Evolutionary conservation across 306 rosid species (phyloP).

Genomic region (peach (Prunus persica)): DNA sequence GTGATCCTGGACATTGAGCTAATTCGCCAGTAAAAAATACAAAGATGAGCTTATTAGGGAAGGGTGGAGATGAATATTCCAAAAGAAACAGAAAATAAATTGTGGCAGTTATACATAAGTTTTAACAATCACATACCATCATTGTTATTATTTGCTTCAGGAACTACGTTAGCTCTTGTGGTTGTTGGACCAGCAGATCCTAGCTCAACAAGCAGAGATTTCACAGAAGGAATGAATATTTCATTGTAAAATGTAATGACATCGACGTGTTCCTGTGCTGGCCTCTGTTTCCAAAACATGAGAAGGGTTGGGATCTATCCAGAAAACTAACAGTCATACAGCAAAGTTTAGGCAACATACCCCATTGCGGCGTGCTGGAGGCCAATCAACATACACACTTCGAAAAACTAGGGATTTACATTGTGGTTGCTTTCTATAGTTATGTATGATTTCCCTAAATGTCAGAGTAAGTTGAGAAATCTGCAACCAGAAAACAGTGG

Average conservation of each 20-base stretch:
- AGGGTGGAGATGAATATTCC: slow-evolving; percentile 9
- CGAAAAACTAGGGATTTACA: slow-evolving; percentile 89
- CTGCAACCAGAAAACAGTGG: slow-evolving; percentile 48
- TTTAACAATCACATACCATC: slow-evolving; percentile 51
- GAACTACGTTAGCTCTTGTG: slow-evolving; percentile 46
- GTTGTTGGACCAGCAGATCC: slow-evolving; percentile 70
- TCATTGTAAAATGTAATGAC: slow-evolving; percentile 87
- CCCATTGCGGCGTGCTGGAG: slow-evolving; percentile 71
- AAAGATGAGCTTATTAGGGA: slow-evolving; percentile 21
- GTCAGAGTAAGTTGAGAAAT: slow-evolving; percentile 85
- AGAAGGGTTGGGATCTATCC: slow-evolving; percentile 25
- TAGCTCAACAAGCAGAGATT: slow-evolving; percentile 83
- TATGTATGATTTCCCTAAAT: slow-evolving; percentile 81
- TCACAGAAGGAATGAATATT: slow-evolving; percentile 81
- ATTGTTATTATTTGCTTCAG: slow-evolving; percentile 58
- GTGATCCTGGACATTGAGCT: slow-evolving; percentile 92
- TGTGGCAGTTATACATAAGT: neutral
- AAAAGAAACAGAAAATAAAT: slow-evolving; percentile 14
- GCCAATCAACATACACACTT: slow-evolving; percentile 86
- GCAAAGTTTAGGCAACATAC: slow-evolving; percentile 33
- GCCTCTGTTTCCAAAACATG: slow-evolving; percentile 55
- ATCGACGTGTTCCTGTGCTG: slow-evolving; percentile 82
- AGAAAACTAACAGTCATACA: slow-evolving; percentile 5
- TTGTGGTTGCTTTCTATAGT: slow-evolving; percentile 94
- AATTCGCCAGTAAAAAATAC: slow-evolving; percentile 32